Evolutionary conservation across 2,329 filamentous ascomycete species (phyloP), one percentile per base, ranked within the genome.

Genomic region (Verticillium isaacii): DNA sequence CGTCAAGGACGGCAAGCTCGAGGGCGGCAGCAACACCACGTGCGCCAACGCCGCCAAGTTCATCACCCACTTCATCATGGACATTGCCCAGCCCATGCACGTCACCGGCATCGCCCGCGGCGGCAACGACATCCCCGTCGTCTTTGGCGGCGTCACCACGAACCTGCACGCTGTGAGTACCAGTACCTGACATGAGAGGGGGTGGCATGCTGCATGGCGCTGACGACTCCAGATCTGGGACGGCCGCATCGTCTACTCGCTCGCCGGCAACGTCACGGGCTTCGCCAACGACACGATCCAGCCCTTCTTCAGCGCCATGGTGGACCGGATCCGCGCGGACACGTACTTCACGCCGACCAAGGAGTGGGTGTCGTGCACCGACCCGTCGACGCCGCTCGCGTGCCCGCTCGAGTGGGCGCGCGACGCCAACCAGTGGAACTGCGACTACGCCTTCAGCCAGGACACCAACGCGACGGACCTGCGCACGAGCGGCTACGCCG

Each of bases 141-240:
- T 72, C 1, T 89, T 84, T 69, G 73, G 80, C 59, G 77, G 79
- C 15, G 74, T 78, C 29, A 67, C 69, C 41, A 83, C 82, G 32
- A 89, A 89, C 69, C 77, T 89, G 6, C 86, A 89, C 70, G 70
- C 81, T 5, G 77, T 59, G 32, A 37, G 58, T 25, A 25, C 25
- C 25, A 37, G 58, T 25, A 25, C 25, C 25, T 25, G 25, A 25
- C 25, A 25, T 25, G 25, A 1, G 25, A 25, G 25, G 25, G 25
- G 25, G 25, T 25, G 25, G 25, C 25, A 3, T 25, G 25, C 25
- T 25, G 25, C 25, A 25, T 5, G 25, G 4, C 25, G 2, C 25
- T 25, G 5, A 15, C 45, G 19, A 25, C n/a, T 0, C 45, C 45
- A 59, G 58, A 59, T 59, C 58, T 59, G 58, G 58, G 58, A 59